Conservation (phyloP, 2,329 filamentous ascomycete species). For the Colletotrichum sp. region DNA sequence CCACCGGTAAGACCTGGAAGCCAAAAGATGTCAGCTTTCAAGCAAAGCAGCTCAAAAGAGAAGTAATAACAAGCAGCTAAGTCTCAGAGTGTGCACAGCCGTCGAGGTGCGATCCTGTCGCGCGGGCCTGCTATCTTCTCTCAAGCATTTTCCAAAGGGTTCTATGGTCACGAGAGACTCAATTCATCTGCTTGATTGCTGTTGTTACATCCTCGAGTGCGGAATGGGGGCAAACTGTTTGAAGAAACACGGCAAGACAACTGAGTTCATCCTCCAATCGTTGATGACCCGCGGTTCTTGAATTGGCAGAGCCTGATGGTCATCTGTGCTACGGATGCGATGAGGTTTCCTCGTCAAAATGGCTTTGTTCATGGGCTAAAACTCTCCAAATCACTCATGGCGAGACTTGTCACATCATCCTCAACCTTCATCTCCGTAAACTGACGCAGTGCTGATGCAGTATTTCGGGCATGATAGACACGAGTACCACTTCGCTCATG, state of each 20-base stretch:
- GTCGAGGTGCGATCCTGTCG: background rate
- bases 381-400: background rate
- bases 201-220: background rate
- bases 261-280: background rate
- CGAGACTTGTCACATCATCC: background rate
- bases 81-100: background rate
- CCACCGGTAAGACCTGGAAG: background rate
- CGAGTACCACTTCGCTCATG: background rate
- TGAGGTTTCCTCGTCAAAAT: background rate
- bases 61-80: background rate
- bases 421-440: background rate
- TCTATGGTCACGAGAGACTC: fast-evolving
- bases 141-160: background rate
- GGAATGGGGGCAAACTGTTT: background rate
- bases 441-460: background rate
- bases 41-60: background rate
- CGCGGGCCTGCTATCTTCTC: background rate
- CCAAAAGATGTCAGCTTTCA: background rate
- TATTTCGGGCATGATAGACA: background rate
- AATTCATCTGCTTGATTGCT: background rate
- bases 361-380: background rate
- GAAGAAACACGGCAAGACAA: background rate
- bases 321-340: background rate
- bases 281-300: background rate
- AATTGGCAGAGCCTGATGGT: background rate